Evolutionary conservation across 768 basidiomycete species (phyloP).

Genomic region (Mycena belliarum): DNA sequence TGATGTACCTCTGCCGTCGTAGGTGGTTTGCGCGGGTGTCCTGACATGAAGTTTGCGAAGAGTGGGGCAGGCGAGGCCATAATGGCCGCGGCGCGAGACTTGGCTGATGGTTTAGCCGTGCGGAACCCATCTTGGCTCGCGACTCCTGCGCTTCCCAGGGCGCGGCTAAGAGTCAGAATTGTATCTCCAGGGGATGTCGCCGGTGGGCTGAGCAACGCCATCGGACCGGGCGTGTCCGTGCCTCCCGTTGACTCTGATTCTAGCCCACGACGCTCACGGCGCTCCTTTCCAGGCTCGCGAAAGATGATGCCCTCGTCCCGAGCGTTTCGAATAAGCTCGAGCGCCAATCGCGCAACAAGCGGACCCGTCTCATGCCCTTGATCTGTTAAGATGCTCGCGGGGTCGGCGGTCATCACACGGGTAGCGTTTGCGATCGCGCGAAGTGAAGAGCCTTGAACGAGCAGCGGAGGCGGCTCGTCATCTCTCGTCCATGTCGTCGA

Average conservation of each 20-base stretch:
- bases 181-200: conserved; percentile 40
- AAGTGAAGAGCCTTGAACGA: conserved; percentile 63
- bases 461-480: conserved; percentile 24
- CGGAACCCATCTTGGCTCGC: conserved; percentile 17
- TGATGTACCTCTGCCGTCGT: conserved; percentile 6
- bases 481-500: conserved; percentile 24
- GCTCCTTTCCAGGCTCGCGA: conserved; percentile 51
- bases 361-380: conserved; percentile 63
- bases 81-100: conserved; percentile 36
- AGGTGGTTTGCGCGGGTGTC: conserved; percentile 36
- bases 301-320: conserved; percentile 61
- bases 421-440: conserved; percentile 82
- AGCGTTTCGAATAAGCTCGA: conserved; percentile 67
- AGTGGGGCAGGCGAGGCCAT: conserved; percentile 53
- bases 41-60: conserved; percentile 59
- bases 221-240: conserved; percentile 35
- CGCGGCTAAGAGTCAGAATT: conserved; percentile 45
- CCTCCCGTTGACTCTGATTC: conserved; percentile 20
- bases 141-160: conserved; percentile 35
- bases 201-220: conserved; percentile 44
- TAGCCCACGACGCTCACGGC: conserved; percentile 35
- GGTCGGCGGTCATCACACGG: conserved; percentile 83
- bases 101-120: conserved; percentile 22
- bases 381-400: conserved; percentile 72
- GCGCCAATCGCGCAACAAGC: conserved; percentile 63